Evolutionary conservation across 768 basidiomycete species (phyloP), one percentile per base, ranked within the genome.

Genomic region (Tricholoma flavovirens): DNA sequence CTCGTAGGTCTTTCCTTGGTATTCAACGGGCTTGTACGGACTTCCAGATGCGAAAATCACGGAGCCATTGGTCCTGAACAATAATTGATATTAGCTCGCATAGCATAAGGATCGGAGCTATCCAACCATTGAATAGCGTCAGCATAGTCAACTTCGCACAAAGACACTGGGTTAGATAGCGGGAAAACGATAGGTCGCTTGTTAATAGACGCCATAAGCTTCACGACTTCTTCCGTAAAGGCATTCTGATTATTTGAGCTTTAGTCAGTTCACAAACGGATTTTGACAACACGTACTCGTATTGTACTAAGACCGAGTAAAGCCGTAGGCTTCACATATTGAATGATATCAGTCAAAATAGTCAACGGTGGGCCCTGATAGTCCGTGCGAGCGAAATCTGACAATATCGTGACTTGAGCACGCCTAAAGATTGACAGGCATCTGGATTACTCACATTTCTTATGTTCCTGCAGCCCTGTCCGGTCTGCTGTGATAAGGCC

Each of bases 101-200:
- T 21, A 9, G 24, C 29, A 49, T 4, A 14, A 14, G 15, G 40
- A 12, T 33, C 21, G 7, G 36, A 58, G 49, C 26, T 38, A 14
- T 54, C 75, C 49, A 53, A 81, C 83, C 82, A 83, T 56, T 75
- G 68, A 58, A 88, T 66, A 10, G 87, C 86, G 50, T 88, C 78
- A 9, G 69, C 63, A 61, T 81, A 87, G 53, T 83, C 83, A 52
- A 84, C 69, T 66, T 88, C 87, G 58, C 77, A 75, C 32, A 84
- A 73, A 29, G 78, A 74, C 22, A 83, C 73, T 11, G 89, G 89
- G 67, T 91, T 91, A 32, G 86, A 88, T 1, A 91, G 79, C 32
- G 89, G 88, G 74, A 92, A 90, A 65, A 91, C 81, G 72, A 90
- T 86, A n/a, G 89, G 89, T 2, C 81, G 80, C 15, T 70, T 62